Evolutionary conservation across 2,329 filamentous ascomycete species (phyloP), one percentile per base, ranked within the genome.

Genomic region (Diaporthe sp.): DNA sequence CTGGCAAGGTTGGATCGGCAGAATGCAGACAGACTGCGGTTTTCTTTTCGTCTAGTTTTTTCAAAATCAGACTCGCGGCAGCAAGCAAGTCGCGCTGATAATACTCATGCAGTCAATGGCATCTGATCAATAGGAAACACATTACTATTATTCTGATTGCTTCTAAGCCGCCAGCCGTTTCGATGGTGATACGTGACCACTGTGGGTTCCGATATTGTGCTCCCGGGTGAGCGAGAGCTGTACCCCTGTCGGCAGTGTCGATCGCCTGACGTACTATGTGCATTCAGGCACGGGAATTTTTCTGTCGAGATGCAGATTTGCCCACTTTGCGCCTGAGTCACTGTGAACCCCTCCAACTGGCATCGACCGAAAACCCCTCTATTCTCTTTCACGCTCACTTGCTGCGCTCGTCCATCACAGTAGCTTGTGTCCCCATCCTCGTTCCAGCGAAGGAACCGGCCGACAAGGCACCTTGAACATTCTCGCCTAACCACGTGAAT

Each of bases 1-100:
- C 62, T 73, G 75, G 46, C 55, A 65, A 68, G 34, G 57, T 75
- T 77, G 73, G 75, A 77, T 75, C 49, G 51, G 75, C 73, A 46
- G 65, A 57, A 55, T 44, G 42, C 71, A 51, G 69, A 70, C 71
- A 51, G 62, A 59, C 34, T 70, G 65, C 49, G 49, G 10, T 67
- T 69, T 68, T 53, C n/a, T 69, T 69, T 69, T 69, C 46, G 65
- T 69, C 65, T 69, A 53, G 3, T 25, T 53, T 49, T 53, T 22
- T n/a, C 44, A 37, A 22, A 69, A 44, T 49, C 73, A 75, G 25
- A 61, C 44, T 73, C 58, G 34, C 70, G 68, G 49, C 46, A 58
- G 58, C 42, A 62, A 73, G n/a, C 53, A 25, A 59, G 49, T 58
- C 53, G 28, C 15, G 25, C 44, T 75, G 55, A 46, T 53, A 53